Evolutionary conservation across 768 basidiomycete species (phyloP).

Genomic region (Lactarius quietus): DNA sequence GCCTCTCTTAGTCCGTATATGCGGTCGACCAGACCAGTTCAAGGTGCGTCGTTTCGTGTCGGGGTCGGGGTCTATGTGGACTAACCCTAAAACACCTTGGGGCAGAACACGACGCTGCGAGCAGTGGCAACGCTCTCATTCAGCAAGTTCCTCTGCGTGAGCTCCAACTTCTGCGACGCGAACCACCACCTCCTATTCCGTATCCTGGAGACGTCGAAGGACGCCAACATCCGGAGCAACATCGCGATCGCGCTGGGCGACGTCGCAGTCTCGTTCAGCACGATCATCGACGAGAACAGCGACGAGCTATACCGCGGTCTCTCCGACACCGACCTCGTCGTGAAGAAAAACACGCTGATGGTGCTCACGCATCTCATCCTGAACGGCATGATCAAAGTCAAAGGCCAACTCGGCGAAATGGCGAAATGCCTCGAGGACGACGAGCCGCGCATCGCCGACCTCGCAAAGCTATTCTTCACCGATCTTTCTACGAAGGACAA

Average conservation of each 20-base stretch:
- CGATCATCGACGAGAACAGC: conserved; percentile 94
- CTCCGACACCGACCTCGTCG: conserved; percentile 77
- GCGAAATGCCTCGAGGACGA: conserved; percentile 97
- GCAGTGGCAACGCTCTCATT: conserved; percentile 85
- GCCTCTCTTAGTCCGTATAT: conserved; percentile 86
- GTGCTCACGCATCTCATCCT: conserved; percentile 94
- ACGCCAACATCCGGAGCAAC: conserved; percentile 89
- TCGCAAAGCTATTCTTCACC: conserved; percentile 97
- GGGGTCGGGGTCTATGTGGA: not conserved
- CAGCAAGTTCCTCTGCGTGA: conserved; percentile 96
- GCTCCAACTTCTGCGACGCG: conserved; percentile 88
- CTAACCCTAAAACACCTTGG: not conserved
- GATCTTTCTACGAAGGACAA: conserved; percentile 97
- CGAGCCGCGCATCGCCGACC: conserved; percentile 81
- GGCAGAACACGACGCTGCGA: conserved; percentile 79
- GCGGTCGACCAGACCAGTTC: conserved; percentile 86
- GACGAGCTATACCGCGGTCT: conserved; percentile 93
- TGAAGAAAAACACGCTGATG: conserved; percentile 99
- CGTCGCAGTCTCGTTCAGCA: conserved; percentile 97
- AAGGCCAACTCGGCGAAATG: conserved; percentile 99
- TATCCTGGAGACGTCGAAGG: conserved; percentile 87
- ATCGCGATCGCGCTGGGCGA: conserved; percentile 98
- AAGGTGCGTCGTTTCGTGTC: conserved; percentile 50
- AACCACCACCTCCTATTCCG: conserved; percentile 89
- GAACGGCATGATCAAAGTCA: conserved; percentile 99